A percentile compares a stretch with the other conserved stretches of the same genome.
phyloP scores from a whole-genome alignment of 257 asterid species.

The Petrea volubilis region DNA sequence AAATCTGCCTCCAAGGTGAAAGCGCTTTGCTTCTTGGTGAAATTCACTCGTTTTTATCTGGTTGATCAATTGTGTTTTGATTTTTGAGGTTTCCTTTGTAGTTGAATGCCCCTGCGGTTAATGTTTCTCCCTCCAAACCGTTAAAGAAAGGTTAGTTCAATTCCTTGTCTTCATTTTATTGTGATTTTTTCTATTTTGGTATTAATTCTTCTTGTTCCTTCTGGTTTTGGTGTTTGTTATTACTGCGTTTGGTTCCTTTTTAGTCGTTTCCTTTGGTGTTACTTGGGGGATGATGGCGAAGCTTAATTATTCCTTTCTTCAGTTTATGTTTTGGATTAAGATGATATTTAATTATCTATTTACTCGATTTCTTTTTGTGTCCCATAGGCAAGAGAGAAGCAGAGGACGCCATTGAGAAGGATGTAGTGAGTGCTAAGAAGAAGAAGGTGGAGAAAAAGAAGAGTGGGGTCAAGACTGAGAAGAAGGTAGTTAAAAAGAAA shows the following conservation, averaged over 20 bases:
- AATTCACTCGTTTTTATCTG: background rate
- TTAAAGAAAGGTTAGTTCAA: constrained; percentile 55
- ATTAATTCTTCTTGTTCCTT: no score
- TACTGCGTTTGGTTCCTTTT: background rate
- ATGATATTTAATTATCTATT: background rate
- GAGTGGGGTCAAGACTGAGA: constrained; percentile 35
- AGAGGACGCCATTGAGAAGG: constrained; percentile 31
- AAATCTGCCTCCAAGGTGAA: constrained; percentile 26
- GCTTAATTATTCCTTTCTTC: background rate
- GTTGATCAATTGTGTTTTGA: background rate
- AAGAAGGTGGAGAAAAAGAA: constrained; percentile 42
- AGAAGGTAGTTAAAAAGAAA: constrained; percentile 30
- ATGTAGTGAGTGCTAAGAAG: constrained; percentile 31
- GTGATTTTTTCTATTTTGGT: background rate
- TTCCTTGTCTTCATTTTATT: no score
- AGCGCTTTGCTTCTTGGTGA: background rate
- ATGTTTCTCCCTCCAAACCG: constrained; percentile 39
- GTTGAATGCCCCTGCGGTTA: background rate
- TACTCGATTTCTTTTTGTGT: background rate
- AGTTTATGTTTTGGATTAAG: background rate
- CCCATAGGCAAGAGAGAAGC: constrained; percentile 45
- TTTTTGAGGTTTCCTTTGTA: background rate
- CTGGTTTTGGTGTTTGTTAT: background rate
- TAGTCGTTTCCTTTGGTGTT: background rate
- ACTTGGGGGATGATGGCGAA: background rate